phyloP scores from a whole-genome alignment of 495 filamentous ascomycete genomes.

The Oleoguttula mirabilis region DNA sequence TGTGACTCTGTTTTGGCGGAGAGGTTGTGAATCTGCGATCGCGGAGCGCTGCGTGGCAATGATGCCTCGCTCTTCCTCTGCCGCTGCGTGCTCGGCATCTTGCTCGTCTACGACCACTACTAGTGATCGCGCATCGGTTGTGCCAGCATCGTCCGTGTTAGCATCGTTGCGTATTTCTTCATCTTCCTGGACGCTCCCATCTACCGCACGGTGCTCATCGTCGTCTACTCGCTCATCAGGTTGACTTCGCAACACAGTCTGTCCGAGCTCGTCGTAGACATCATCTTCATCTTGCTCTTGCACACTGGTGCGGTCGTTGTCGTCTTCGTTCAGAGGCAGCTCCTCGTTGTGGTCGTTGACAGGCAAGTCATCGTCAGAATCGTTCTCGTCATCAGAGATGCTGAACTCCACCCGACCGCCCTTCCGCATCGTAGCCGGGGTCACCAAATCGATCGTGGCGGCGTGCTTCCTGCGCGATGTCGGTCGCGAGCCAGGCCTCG shows the following conservation, averaged over 20 bases:
- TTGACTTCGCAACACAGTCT: slow-evolving; percentile 18
- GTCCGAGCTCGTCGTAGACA: slow-evolving; percentile 23
- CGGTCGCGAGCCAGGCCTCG: slow-evolving; percentile 5
- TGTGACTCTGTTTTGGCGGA: too few species aligned
- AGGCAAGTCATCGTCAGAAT: slow-evolving; percentile 1
- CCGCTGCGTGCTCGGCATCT: too few species aligned
- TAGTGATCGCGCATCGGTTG: not conserved
- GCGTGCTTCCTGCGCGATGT: slow-evolving; percentile 7
- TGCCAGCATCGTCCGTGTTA: not conserved
- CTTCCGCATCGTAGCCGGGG: slow-evolving; percentile 7
- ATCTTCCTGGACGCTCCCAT: not conserved
- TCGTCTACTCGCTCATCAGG: slow-evolving; percentile 4
- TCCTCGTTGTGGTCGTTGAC: slow-evolving; percentile 4
- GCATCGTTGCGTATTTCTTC: too few species aligned
- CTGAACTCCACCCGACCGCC: slow-evolving; percentile 1
- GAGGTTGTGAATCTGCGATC: slow-evolving; percentile 30
- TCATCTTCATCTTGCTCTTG: slow-evolving; percentile 11
- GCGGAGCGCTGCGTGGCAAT: slow-evolving; percentile 21
- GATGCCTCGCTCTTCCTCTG: slow-evolving; percentile 1
- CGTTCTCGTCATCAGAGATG: not conserved
- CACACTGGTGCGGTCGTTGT: not conserved
- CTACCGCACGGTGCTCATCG: not conserved
- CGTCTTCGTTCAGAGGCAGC: slow-evolving; percentile 10
- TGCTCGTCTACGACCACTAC: too few species aligned
- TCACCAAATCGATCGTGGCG: slow-evolving; percentile 15